Evolutionary conservation across 2,329 filamentous ascomycete genomes (phyloP), one percentile per base, ranked within the genome.

Genomic region (Orbilia ellipsospora): DNA sequence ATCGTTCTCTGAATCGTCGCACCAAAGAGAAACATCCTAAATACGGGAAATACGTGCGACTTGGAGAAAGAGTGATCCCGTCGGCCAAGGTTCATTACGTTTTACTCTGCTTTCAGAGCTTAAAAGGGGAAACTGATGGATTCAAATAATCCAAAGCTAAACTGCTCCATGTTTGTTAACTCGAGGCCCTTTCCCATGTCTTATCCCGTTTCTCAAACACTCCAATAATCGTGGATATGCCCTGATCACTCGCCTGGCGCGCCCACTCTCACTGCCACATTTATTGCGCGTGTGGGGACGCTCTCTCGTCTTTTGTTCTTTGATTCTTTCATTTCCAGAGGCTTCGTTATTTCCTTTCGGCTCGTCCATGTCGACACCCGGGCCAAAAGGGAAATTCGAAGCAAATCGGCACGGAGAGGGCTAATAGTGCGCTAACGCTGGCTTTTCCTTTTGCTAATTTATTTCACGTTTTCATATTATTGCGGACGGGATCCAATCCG

Each of bases 141-240:
- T 56, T 20, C 40, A 10, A 31, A 36, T 36, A 40, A 13, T 45
- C 36, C 48, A 16, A 59, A 59, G 55, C 36, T 59, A 59, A 59
- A 59, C 31, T 59, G 55, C 42, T 44, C 36, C 31, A 23, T 13
- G 20, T 18, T 56, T 45, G 57, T 42, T 50, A 57, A 36, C 28
- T 36, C n/a, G 26, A 55, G 5, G 31, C 31, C 31, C 31, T 36
- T 36, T 36, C 28, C 26, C 57, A 68, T 68, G 63, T 74, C 70
- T 68, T 68, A 74, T 74, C 69, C 69, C 69, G 62, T 73, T 66
- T 63, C 67, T 64, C 52, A 65, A 72, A 65, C 66, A 70, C 66
- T 70, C 66, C 67, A 57, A 62, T 60, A 31, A 36, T 40, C 23
- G 59, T 60, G 67, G 56, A 60, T 51, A 52, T 23, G 23, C 12